Percentiles rank a stretch among this genome's conserved stretches.
phyloP scores from a whole-genome alignment of 169 alveolate genomes.

The Miamiensis avidus region DNA sequence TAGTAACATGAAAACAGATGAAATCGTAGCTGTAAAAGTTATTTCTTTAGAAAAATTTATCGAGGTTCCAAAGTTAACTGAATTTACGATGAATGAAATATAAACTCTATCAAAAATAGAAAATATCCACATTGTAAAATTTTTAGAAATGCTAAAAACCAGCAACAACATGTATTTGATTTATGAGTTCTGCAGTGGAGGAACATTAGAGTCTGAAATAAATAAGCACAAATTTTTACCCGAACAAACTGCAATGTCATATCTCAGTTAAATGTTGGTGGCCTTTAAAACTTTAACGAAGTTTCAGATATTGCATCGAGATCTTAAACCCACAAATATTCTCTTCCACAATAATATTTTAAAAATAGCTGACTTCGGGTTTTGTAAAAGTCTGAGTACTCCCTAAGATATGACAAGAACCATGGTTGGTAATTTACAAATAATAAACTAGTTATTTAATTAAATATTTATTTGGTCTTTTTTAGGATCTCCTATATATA shows the following conservation, averaged over 20 bases:
- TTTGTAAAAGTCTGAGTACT: constrained; percentile 36
- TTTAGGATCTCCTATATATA: constrained; percentile 65
- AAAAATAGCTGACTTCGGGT: constrained; percentile 52
- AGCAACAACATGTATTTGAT: constrained; percentile 34
- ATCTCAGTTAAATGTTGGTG: constrained; percentile 29
- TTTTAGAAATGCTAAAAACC: constrained; percentile 47
- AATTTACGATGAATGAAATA: constrained; percentile 47
- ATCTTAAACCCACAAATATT: constrained; percentile 43
- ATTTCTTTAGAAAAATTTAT: constrained; percentile 41
- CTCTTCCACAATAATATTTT: constrained; percentile 31
- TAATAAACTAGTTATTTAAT: too few species aligned
- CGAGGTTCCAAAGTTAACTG: constrained; percentile 41
- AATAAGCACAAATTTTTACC: constrained; percentile 32
- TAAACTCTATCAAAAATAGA: constrained; percentile 32
- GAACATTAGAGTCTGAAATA: constrained; percentile 34
- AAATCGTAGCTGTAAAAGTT: constrained; percentile 40
- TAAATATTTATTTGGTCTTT: constrained; percentile 33
- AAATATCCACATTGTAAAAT: constrained; percentile 34
- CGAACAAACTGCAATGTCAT: constrained; percentile 31
- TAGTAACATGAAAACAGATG: constrained; percentile 30
- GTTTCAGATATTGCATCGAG: constrained; percentile 43
- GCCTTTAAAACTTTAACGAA: constrained; percentile 34
- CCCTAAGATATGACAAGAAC: constrained; percentile 37
- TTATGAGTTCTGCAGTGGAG: constrained; percentile 50
- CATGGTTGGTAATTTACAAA: constrained; percentile 27